A percentile compares a stretch with the other conserved stretches of the same genome.
phyloP scores from a whole-genome alignment of 2,329 filamentous ascomycete species.

The Penicillium digitatum region DNA sequence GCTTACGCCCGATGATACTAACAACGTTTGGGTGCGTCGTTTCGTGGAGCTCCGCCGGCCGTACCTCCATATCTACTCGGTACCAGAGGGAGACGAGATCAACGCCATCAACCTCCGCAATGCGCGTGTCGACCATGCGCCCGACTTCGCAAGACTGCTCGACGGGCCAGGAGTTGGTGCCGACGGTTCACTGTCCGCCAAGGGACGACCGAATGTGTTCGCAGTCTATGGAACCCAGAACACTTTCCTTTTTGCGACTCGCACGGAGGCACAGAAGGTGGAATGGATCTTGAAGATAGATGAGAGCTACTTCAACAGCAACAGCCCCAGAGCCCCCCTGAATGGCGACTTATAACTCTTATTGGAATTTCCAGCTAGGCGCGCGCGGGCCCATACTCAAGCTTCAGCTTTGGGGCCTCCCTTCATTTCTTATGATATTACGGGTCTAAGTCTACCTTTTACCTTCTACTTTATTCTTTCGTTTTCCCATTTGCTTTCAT shows the following conservation, averaged over 20 bases:
- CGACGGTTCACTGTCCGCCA: constrained; percentile 36
- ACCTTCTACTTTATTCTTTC: constrained; percentile 17
- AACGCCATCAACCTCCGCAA: constrained; percentile 85
- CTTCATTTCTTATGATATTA: constrained; percentile 24
- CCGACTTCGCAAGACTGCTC: constrained; percentile 76
- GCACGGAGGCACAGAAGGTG: constrained; percentile 85
- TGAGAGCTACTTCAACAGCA: constrained; percentile 62
- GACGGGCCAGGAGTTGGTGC: constrained; percentile 45
- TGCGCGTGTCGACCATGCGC: constrained; percentile 85
- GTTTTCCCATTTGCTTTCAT: constrained; percentile 17
- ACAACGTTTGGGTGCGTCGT: constrained; percentile 79
- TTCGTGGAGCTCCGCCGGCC: constrained; percentile 89
- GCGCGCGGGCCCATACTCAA: background rate
- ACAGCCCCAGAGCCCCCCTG: constrained; percentile 23
- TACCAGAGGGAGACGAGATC: constrained; percentile 82
- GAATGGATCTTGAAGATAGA: constrained; percentile 97
- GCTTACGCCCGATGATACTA: constrained; percentile 73
- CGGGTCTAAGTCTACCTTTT: constrained; percentile 18
- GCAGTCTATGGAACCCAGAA: constrained; percentile 92
- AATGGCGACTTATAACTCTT: constrained; percentile 17
- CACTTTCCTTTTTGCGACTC: constrained; percentile 88
- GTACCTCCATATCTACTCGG: constrained; percentile 85
- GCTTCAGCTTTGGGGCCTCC: constrained; percentile 4
- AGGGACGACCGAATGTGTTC: constrained; percentile 69
- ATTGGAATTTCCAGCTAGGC: background rate